These are phyloP conservation scores for Calocybe gambosa DNA, from an alignment of 1,284 basidiomycete genomes.

Conservation along the genomic window DNA sequence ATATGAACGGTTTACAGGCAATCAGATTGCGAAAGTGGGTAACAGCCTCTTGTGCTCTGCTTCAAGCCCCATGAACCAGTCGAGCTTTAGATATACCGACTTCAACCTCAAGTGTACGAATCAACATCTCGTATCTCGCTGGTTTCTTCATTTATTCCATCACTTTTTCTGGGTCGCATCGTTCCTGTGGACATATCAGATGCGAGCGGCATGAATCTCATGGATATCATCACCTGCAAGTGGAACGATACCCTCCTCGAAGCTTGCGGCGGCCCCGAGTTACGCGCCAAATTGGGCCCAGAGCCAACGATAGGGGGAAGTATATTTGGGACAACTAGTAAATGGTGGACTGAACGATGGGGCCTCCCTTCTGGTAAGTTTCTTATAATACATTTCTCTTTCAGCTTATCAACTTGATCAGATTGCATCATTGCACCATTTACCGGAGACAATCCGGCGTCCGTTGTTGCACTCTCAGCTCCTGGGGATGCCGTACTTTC, in stretches of 20 bases:
- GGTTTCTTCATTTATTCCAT: slow-evolving; percentile 81
- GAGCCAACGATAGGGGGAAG: slow-evolving; percentile 72
- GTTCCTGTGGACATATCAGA: slow-evolving; percentile 76
- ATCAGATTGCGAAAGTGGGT: slow-evolving; percentile 74
- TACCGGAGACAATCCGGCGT: slow-evolving; percentile 91
- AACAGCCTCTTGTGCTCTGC: neutral
- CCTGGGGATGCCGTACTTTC: slow-evolving; percentile 86
- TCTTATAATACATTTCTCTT: slow-evolving; percentile 4
- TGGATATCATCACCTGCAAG: slow-evolving; percentile 63
- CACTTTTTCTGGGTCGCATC: slow-evolving; percentile 64
- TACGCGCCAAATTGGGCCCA: slow-evolving; percentile 73
- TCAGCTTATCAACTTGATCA: slow-evolving; percentile 16
- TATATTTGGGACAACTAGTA: slow-evolving; percentile 58
- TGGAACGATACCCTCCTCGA: slow-evolving; percentile 63
- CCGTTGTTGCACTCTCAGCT: slow-evolving; percentile 72
- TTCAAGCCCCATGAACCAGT: neutral
- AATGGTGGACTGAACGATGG: slow-evolving; percentile 74
- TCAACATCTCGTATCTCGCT: slow-evolving; percentile 71
- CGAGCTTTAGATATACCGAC: slow-evolving; percentile 45
- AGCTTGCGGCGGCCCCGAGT: slow-evolving; percentile 56
- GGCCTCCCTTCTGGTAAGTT: slow-evolving; percentile 61
- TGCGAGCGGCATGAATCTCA: slow-evolving; percentile 90
- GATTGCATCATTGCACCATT: slow-evolving; percentile 82
- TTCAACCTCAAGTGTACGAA: slow-evolving; percentile 56
- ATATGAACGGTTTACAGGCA: slow-evolving; percentile 85